Evolutionary conservation across 176 grass and related monocot genomes (phyloP), one percentile per base, ranked within the genome.

Genomic region (Musa beccarii): DNA sequence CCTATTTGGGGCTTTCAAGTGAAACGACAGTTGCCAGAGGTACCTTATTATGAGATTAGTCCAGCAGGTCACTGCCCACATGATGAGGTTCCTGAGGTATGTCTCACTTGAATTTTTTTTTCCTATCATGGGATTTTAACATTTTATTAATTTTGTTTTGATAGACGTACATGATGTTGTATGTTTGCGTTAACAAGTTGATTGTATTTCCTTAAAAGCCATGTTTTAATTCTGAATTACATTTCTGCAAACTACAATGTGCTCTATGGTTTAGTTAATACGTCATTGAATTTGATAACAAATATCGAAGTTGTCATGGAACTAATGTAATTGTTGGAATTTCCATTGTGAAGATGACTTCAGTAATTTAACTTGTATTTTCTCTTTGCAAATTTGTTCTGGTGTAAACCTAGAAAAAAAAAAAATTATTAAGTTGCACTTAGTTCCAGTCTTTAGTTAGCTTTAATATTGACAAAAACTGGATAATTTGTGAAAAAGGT

Each of bases 61-160:
- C 90, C 95, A 20, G 95, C 95, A 19, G 95, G 88, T 76, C 95
- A 94, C 79, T 99, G 95, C 84, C 95, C 95, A 26, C 95, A 99
- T 20, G 95, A 99, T 56, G 95, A 99, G 78, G 95, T 99, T 86
- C 95, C 95, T 64, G 95, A 99, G 95, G 94, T 97, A 93, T 78
- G 66, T 15, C 8, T 17, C 66, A 72, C 20, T 59, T 78, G 49
- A 22, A 56, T 23, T 68, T 68, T 67, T 49, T 68, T n/a, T 68
- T 13, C 28, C 2, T 9, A 4, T 69, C 15, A 9, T 69, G 2
- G 67, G 8, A 69, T 50, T 50, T 12, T 69, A 17, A 9, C 13
- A 13, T 57, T 57, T 49, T 19, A 10, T 50, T 69, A 13, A 26
- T 26, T 26, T 28, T 26, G 4, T 10, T 64, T 64, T 64, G 9